Conservation (phyloP, 768 basidiomycete genomes). For the Lentinula sp. region DNA sequence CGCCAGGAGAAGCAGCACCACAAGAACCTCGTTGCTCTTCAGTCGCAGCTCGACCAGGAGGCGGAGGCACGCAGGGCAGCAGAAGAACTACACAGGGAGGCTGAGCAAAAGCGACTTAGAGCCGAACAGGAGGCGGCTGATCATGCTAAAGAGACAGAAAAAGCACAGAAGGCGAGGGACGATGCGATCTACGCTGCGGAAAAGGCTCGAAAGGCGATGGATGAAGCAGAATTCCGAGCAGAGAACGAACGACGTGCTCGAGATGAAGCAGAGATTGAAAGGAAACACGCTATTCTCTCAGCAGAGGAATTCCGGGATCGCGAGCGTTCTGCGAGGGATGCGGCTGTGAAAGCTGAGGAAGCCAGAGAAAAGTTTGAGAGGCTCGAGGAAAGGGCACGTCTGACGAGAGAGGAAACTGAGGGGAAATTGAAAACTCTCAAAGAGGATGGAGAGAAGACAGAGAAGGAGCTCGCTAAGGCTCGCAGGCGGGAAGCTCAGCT, state of each 20-base stretch:
- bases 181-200: not conserved
- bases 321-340: not conserved
- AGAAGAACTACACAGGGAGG: not conserved
- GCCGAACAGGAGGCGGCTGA: not conserved
- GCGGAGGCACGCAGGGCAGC: not conserved
- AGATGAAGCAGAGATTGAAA: not conserved
- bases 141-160: not conserved
- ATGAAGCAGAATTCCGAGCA: not conserved
- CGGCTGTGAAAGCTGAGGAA: not conserved
- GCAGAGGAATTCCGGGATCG: not conserved
- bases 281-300: not conserved
- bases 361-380: slow-evolving; percentile 1
- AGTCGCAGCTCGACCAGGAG: slow-evolving; percentile 3
- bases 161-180: not conserved
- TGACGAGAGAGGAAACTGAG: not conserved
- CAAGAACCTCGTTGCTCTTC: not conserved
- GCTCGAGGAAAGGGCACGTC: not conserved
- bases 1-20: not conserved
- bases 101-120: not conserved
- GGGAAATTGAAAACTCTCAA: not conserved
- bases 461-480: slow-evolving; percentile 4
- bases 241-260: not conserved
- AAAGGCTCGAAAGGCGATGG: slow-evolving; percentile 1
- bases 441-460: slow-evolving; percentile 2
- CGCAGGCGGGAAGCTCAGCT: slow-evolving; percentile 7